Evolutionary conservation across 768 basidiomycete genomes (phyloP).

Genomic region (Psilocybe subaeruginosa): DNA sequence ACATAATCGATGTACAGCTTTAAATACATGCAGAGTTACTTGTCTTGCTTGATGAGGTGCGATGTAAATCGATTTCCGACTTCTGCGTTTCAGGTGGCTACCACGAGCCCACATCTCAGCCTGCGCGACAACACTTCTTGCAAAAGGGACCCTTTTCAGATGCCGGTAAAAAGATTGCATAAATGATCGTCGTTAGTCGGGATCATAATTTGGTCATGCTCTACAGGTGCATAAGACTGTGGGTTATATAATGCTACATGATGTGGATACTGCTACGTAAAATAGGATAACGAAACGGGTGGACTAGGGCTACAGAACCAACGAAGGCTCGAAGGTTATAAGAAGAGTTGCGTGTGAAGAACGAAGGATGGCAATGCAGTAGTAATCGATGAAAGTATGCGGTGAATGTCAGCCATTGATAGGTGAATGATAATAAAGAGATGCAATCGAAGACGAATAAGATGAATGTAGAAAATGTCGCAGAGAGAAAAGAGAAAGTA

Average conservation of each 20-base stretch:
- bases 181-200: slow-evolving; percentile 9
- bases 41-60: background rate
- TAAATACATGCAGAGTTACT: background rate
- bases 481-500: slow-evolving; percentile 15
- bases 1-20: background rate
- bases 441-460: slow-evolving; percentile 13
- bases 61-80: background rate
- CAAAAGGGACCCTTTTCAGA: background rate
- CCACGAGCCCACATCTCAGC: background rate
- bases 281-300: slow-evolving; percentile 7
- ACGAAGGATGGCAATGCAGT: slow-evolving; percentile 13
- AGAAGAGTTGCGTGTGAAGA: slow-evolving; percentile 15
- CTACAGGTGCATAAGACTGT: slow-evolving; percentile 3
- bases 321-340: slow-evolving; percentile 7
- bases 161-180: background rate
- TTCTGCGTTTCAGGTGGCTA: background rate
- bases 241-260: slow-evolving; percentile 22
- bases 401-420: slow-evolving; percentile 10
- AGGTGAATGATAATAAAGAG: slow-evolving; percentile 13
- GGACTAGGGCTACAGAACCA: slow-evolving; percentile 28
- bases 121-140: background rate
- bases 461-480: slow-evolving; percentile 11
- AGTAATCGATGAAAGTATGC: slow-evolving; percentile 8
- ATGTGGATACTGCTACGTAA: slow-evolving; percentile 7
- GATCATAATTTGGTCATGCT: slow-evolving; percentile 8